Base-by-base conservation (phyloP, 495 filamentous ascomycete genomes). In the Penicillium malachiteum region DNA sequence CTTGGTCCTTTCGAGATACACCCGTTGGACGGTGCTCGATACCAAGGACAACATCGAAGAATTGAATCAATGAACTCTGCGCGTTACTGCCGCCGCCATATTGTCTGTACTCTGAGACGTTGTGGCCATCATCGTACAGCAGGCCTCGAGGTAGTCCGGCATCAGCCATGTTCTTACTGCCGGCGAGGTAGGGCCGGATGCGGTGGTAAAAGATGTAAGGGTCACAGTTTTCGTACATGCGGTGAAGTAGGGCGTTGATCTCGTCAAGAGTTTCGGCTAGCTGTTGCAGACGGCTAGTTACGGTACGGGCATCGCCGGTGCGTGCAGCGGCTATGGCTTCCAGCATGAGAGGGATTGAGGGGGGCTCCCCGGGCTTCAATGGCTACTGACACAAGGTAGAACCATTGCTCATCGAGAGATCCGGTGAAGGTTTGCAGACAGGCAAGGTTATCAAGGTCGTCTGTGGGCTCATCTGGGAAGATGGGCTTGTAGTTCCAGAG, bases 401-500 rank as follows among this genome's bases (percentile, higher is more conserved):
- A 99, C 94, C 94, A 97, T 59, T 95, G 94, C 68, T 99, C 94
- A 68, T 99, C 94, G 13, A 95, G 74, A 5, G 90, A 91, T 34
- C 95, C 94, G n/a, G 95, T 97, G 69, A 97, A 92, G 14, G 94
- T 96, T 52, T 84, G 81, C 55, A 96, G 77, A 10, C 89, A 92
- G 21, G 87, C 83, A 40, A 99, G 78, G 62, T 97, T 97, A 54
- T 91, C 81, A 34, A 96, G 79, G 46, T 85, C 83, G 62, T 93
- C 90, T 42, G 93, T 83, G 12, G 83, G 82, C 65, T 95, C 90
- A 55, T 88, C 82, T 39, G 81, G 69, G 65, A 96, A 96, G 40
- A 97, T 80, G 1, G 92, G 88, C 70, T 89, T 91, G 77, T 88
- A 97, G 71, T 99, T 99, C 94, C 95, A 99, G 32, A 99, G 79